These are phyloP conservation scores for Kodamaea suecica DNA, from an alignment of 1,139 yeast species.

Conservation along the genomic window DNA sequence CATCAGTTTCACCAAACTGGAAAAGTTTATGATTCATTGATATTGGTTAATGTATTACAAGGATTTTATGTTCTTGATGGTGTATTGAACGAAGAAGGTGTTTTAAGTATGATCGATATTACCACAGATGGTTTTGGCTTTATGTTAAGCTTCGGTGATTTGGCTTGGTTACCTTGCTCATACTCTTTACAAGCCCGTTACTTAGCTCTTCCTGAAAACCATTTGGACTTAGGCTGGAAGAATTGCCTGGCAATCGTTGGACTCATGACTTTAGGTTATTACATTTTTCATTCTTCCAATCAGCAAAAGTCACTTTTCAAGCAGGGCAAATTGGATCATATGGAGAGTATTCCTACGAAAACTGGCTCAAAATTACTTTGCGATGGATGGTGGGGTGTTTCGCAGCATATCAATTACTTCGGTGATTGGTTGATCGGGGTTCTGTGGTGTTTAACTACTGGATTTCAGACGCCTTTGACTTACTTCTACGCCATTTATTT, in stretches of 20 bases:
- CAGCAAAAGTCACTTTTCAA: conserved; percentile 82
- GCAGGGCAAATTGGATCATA: conserved; percentile 64
- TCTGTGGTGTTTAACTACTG: conserved; percentile 93
- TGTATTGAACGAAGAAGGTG: conserved; percentile 85
- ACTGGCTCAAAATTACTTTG: conserved; percentile 77
- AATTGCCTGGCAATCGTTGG: conserved; percentile 36
- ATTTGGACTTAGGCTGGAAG: conserved; percentile 51
- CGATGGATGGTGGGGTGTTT: conserved; percentile 95
- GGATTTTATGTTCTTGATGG: conserved; percentile 87
- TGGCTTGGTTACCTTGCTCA: conserved; percentile 91
- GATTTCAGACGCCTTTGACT: conserved; percentile 75
- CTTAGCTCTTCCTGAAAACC: conserved; percentile 55
- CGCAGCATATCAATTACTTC: conserved; percentile 91
- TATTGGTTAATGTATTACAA: conserved; percentile 68
- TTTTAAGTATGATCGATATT: conserved; percentile 89
- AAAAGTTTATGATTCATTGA: conserved; percentile 64
- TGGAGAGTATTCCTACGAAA: conserved; percentile 63
- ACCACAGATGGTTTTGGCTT: conserved; percentile 97
- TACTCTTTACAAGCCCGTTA: conserved; percentile 85
- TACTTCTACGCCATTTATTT: conserved; percentile 86
- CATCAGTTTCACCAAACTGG: conserved; percentile 69
- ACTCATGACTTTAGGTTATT: conserved; percentile 60
- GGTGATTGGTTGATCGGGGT: conserved; percentile 95
- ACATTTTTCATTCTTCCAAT: conserved; percentile 81
- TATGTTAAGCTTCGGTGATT: conserved; percentile 93